Conservation (phyloP, 768 basidiomycete species). For the Tulasnella sp. region DNA sequence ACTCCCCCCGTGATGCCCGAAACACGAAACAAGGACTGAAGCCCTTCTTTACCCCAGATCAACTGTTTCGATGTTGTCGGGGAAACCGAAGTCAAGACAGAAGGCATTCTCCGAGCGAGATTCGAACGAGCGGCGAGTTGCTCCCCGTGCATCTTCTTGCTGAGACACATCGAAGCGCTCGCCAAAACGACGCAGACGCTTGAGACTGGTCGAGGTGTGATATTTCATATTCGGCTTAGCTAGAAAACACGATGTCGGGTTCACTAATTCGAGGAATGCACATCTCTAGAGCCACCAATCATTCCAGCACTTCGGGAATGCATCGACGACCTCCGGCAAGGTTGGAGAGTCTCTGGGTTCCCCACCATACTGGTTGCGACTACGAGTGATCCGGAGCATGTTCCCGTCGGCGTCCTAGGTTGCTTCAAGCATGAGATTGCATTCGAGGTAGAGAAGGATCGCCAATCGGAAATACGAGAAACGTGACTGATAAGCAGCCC, state of each 20-base stretch:
- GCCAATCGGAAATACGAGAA: not conserved
- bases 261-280: too few species aligned
- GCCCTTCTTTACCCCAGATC: slow-evolving; percentile 47
- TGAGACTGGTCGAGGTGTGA: slow-evolving; percentile 61
- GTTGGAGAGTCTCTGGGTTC: slow-evolving; percentile 58
- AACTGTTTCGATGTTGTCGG: slow-evolving; percentile 81
- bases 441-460: slow-evolving; percentile 53
- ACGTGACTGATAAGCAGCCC: not conserved
- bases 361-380: slow-evolving; percentile 77
- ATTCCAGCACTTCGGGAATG: slow-evolving; percentile 59
- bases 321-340: slow-evolving; percentile 51
- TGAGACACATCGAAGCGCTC: slow-evolving; percentile 79
- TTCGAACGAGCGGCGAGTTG: slow-evolving; percentile 74
- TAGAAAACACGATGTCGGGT: not conserved
- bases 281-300: slow-evolving; percentile 51
- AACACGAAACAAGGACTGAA: too few species aligned
- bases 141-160: slow-evolving; percentile 77
- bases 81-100: slow-evolving; percentile 71
- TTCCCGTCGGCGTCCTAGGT: slow-evolving; percentile 58
- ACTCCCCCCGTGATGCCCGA: not conserved
- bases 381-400: slow-evolving; percentile 57
- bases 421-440: slow-evolving; percentile 82
- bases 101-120: slow-evolving; percentile 62
- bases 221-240: not conserved
- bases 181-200: slow-evolving; percentile 59